A percentile compares a stretch with the other conserved stretches of the same genome.
phyloP scores from a whole-genome alignment of 1,284 basidiomycete genomes.

The Microbotryum scabiosae region DNA sequence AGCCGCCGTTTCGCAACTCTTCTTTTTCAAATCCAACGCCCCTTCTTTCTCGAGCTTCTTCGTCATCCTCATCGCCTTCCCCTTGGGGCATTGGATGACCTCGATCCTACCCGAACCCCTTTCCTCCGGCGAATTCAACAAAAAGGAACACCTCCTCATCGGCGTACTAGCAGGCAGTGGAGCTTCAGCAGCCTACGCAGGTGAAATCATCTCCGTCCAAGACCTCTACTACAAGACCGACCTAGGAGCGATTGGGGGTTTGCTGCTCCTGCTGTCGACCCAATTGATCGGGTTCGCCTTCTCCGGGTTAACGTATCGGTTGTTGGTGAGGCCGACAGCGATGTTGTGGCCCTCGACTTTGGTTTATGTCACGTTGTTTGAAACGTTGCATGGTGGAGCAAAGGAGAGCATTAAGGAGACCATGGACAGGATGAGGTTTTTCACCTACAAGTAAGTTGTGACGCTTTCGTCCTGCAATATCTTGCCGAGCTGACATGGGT shows the following conservation, averaged over 20 bases:
- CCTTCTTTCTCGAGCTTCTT: slow-evolving; percentile 50
- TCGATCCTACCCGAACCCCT: slow-evolving; percentile 34
- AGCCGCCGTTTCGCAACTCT: slow-evolving; percentile 29
- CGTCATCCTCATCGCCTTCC: slow-evolving; percentile 44
- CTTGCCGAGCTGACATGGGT: neutral
- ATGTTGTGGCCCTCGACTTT: slow-evolving; percentile 38
- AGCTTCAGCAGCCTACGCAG: slow-evolving; percentile 35
- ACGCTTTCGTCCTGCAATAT: neutral
- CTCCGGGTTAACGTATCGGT: slow-evolving; percentile 41
- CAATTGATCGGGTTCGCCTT: slow-evolving; percentile 50
- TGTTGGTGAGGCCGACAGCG: slow-evolving; percentile 36
- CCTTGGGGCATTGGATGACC: slow-evolving; percentile 22
- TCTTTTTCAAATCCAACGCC: slow-evolving; percentile 46
- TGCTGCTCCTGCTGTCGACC: slow-evolving; percentile 48
- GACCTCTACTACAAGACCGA: slow-evolving; percentile 37
- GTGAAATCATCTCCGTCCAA: slow-evolving; percentile 39
- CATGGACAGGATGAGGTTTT: slow-evolving; percentile 30
- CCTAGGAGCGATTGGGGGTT: slow-evolving; percentile 33
- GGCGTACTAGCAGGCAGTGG: slow-evolving; percentile 19
- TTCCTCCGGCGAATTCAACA: slow-evolving; percentile 47
- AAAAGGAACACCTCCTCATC: slow-evolving; percentile 42
- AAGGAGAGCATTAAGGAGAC: slow-evolving; percentile 26
- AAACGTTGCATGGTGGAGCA: slow-evolving; percentile 38
- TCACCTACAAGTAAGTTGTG: slow-evolving; percentile 14
- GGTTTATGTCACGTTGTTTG: slow-evolving; percentile 40